Evolutionary conservation across 495 filamentous ascomycete genomes (phyloP), one percentile per base, ranked within the genome.

Genomic region (Daldinia caldariorum): DNA sequence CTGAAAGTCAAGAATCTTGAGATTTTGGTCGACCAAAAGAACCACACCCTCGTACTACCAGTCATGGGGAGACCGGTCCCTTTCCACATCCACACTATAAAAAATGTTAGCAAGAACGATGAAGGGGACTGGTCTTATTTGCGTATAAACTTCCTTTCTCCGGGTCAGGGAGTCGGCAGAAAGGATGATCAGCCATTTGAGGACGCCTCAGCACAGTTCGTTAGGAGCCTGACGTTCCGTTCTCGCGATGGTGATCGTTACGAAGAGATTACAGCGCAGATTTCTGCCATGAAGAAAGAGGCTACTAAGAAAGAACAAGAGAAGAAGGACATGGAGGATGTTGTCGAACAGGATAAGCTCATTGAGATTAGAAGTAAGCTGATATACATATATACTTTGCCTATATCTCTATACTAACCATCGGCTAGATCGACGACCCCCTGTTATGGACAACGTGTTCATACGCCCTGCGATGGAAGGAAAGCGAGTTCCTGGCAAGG

Each of bases 171-270:
- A 82, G 96, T 99, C 58, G 96, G 95, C 32, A 83, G 95, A 72
- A 99, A 98, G 78, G 96, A 99, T 79, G 96, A 99, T 69, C 93
- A 97, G 76, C 96, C 96, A 0, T 99, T 99, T 70, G 96, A 99
- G 80, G 96, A 99, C 74, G 87, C 94, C 4, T 90, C 91, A 6
- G 96, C 96, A 4, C 94, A 98, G 75, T 99, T 99, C 71, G 89
- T 99, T 35, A 87, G 96, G 63, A 97, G 94, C 77, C 83, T 99
- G 76, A 98, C 96, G 0, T 93, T 98, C 80, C 87, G 94, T 58
- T 97, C 94, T 29, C 92, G 90, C 62, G 92, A 98, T 74, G 89
- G 92, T 53, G 88, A 92, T 51, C 89, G 96, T 43, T 91, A 98
- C 76, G 89, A 93, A 18, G 90, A 93, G 62, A 94, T 99, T 61